phyloP scores from a whole-genome alignment of 2,329 filamentous ascomycete genomes.

The Sclerotinia glacialis region DNA sequence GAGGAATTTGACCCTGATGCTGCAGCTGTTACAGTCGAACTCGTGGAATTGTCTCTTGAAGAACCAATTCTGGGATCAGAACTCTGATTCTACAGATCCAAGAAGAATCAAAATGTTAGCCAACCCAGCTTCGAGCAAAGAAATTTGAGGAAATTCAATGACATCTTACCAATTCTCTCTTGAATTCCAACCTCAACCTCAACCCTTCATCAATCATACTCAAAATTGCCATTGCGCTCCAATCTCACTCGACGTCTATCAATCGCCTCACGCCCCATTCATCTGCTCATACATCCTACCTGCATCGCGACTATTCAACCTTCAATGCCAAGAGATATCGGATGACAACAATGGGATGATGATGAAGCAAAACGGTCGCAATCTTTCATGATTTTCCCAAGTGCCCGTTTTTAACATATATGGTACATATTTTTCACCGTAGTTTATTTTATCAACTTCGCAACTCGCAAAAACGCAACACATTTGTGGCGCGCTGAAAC shows the following conservation, averaged over 20 bases:
- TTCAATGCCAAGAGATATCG: not conserved
- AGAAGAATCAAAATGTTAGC: constrained; percentile 3
- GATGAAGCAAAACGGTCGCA: not conserved
- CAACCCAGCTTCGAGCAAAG: not conserved
- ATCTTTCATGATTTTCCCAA: not conserved
- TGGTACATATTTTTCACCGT: constrained; percentile 17
- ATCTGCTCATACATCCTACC: not conserved
- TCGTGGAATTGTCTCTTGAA: constrained; percentile 43
- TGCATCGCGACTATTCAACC: not conserved
- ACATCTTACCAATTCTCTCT: constrained; percentile 10
- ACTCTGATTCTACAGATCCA: constrained; percentile 23
- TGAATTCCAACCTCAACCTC: constrained; percentile 18
- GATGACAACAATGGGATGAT: not conserved
- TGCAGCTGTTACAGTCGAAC: constrained; percentile 37
- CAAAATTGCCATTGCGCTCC: constrained; percentile 3
- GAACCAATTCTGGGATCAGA: constrained; percentile 46
- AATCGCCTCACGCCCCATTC: not conserved
- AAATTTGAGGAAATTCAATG: not conserved
- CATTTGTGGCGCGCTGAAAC: constrained; percentile 18
- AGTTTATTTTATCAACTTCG: too few species aligned
- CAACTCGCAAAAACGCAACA: not conserved
- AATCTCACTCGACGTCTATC: not conserved
- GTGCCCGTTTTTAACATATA: not conserved
- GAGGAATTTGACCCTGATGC: constrained; percentile 43
- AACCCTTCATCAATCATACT: constrained; percentile 6